Base-by-base conservation (phyloP, 2,329 filamentous ascomycete species). In the Coleophoma crateriformis region DNA sequence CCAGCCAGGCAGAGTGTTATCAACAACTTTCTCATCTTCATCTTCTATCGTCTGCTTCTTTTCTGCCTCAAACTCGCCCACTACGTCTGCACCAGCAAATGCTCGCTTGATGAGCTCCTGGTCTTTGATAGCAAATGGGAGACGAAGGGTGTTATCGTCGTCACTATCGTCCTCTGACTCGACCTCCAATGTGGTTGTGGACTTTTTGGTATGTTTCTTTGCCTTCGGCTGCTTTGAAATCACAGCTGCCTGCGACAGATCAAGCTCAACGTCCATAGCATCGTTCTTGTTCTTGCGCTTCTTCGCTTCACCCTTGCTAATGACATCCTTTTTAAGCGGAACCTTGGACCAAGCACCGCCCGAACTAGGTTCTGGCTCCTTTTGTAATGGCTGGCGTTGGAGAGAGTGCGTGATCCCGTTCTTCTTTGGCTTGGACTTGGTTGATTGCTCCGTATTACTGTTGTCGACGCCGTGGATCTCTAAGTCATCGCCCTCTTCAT, bases 1-100 rank as follows among this genome's bases (percentile, higher is more conserved):
- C 94, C 94, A 99, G 42, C 94, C 94, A 0, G 90, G 90, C 6
- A 99, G 77, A n/a, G 88, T 87, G 57, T 86, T 87, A 65, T 92
- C 90, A 32, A 90, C 71, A 49, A 89, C 73, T 68, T 94, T 87
- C 63, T 95, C 88, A 58, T 87, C 90, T 67, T 96, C 90, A 15
- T 88, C 87, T 32, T 81, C 77, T 15, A 82, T 80, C 1, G 80
- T 74, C 45, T 82, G 80, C 14, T 76, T 77, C 71, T 97, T 97
- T 64, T 97, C 91, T 35, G 77, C 77, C 50, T 81, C 80, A 64
- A 97, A 99, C 37, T 90, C 84, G 42, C 80, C 81, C 8, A 87
- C 82, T 1, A 95, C 88, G 64, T 96, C 88, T 60, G 91, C 82
- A 39, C 89, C 90, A 2, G 91, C 92, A 67, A 99, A 96, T 4